Base-by-base conservation (phyloP, 2,329 filamentous ascomycete genomes). In the Alternaria novae-zelandiae region DNA sequence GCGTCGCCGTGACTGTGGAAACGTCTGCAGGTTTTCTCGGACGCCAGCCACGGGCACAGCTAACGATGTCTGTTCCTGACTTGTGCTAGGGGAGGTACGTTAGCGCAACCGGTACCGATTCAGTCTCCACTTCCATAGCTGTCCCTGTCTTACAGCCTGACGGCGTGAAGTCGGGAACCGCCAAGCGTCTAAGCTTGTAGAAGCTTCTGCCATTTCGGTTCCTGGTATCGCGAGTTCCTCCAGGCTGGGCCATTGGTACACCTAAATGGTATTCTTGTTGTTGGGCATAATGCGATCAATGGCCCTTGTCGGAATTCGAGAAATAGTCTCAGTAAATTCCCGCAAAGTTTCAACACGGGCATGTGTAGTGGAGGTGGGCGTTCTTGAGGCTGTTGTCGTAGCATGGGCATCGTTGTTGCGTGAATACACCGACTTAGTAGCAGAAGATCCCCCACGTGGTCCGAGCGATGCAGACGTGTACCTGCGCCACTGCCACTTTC, bases 371-470 rank as follows among this genome's bases (percentile, higher is more conserved):
- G 26, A 46, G 15, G 17, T 45, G 15, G 15, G 28, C 5, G 30
- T 54, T 30, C 45, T 47, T 15, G 20, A 54, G 20, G 44, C 41
- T 15, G 13, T 9, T 15, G 13, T 9, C 25, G 30, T 36, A 46
- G 21, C 57, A 54, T 58, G 64, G 57, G 20, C 50, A 61, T 45
- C 50, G 57, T 30, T 60, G 57, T 54, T 54, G 45, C 12, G 44
- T 30, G 46, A 21, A 46, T 36, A 51, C 41, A 49, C 44, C 21
- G 32, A 26, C 43, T 54, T 54, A 47, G 55, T 17, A 63, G 63
- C 17, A 57, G 36, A 17, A 41, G 62, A 65, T 59, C 61, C 64
- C 67, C 66, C 68, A 68, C 67, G 65, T 67, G 68, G 61, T 49
- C 46, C 53, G 58, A 63, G 63, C 60, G 57, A 66, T 44, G 51